These are phyloP conservation scores for Candolleomyces aberdarensis DNA, from an alignment of 768 basidiomycete species.

Conservation along the genomic window DNA sequence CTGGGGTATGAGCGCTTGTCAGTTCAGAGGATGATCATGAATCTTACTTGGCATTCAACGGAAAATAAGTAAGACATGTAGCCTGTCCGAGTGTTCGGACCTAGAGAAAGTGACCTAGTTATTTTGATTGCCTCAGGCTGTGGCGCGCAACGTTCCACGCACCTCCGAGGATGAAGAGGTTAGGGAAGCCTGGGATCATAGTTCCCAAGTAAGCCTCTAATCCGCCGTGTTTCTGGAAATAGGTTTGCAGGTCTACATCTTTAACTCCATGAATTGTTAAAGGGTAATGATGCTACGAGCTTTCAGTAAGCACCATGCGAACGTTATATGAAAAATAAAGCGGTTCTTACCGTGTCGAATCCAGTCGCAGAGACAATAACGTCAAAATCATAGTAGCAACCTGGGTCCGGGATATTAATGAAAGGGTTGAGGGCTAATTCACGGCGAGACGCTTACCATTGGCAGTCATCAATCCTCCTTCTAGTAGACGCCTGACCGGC, in stretches of 20 bases:
- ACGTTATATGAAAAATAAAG: neutral
- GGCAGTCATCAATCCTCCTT: neutral
- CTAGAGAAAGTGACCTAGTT: conserved; percentile 17
- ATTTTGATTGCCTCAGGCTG: neutral
- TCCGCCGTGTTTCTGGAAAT: conserved; percentile 35
- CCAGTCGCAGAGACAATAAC: neutral
- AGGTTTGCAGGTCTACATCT: conserved; percentile 33
- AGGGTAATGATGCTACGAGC: conserved; percentile 29
- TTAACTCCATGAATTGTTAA: conserved; percentile 27
- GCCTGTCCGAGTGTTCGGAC: conserved; percentile 43
- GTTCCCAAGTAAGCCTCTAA: conserved; percentile 45
- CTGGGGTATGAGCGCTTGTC: neutral
- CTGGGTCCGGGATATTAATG: neutral
- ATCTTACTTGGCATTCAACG: conserved; percentile 39
- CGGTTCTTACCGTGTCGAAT: neutral
- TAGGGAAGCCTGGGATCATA: conserved; percentile 43
- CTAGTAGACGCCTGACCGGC: neutral
- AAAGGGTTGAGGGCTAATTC: neutral
- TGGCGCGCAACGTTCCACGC: neutral
- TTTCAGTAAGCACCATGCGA: too few species aligned
- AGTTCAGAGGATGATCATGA: neutral
- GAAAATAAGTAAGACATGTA: conserved; percentile 43
- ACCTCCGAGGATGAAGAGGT: conserved; percentile 40
- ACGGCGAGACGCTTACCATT: neutral
- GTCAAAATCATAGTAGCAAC: neutral